These are phyloP conservation scores for Austroboletus niveus DNA, from an alignment of 1,284 basidiomycete genomes.

Conservation along the genomic window DNA sequence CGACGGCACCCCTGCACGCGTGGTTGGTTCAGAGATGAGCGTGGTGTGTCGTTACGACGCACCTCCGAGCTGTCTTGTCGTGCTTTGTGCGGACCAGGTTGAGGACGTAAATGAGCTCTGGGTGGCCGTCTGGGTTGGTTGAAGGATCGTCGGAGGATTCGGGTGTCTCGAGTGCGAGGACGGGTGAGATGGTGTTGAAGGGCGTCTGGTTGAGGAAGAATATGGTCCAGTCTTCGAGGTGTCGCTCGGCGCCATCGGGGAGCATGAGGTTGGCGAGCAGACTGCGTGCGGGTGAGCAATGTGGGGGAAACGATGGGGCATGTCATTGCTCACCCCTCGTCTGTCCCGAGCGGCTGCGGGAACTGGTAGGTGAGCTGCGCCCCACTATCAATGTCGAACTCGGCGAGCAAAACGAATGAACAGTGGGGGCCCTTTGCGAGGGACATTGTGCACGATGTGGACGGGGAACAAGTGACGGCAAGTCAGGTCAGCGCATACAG, in stretches of 20 bases:
- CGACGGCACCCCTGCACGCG: slow-evolving; percentile 78
- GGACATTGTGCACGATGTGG: slow-evolving; percentile 31
- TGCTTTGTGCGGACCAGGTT: slow-evolving; percentile 96
- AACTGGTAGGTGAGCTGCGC: slow-evolving; percentile 92
- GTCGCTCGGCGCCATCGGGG: slow-evolving; percentile 94
- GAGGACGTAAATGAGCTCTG: slow-evolving; percentile 85
- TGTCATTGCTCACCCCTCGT: slow-evolving; percentile 74
- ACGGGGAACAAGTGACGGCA: no score
- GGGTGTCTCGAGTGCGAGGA: slow-evolving; percentile 70
- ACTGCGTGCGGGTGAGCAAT: slow-evolving; percentile 43
- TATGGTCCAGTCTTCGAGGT: slow-evolving; percentile 96
- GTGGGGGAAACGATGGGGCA: background rate
- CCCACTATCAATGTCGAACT: slow-evolving; percentile 93
- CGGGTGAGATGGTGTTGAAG: slow-evolving; percentile 80
- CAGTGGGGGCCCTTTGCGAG: slow-evolving; percentile 62
- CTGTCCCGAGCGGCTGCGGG: slow-evolving; percentile 86
- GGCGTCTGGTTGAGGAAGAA: slow-evolving; percentile 96
- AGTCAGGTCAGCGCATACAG: no score
- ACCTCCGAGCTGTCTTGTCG: slow-evolving; percentile 85
- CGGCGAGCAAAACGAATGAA: slow-evolving; percentile 89
- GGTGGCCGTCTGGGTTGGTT: slow-evolving; percentile 36
- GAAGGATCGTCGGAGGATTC: slow-evolving; percentile 47
- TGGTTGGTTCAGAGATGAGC: slow-evolving; percentile 10
- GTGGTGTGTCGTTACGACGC: slow-evolving; percentile 27
- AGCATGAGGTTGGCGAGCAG: slow-evolving; percentile 97